A percentile compares a stretch with the other conserved stretches of the same genome.
These are phyloP conservation scores for Paraphaeosphaeria minitans DNA, from an alignment of 2,329 filamentous ascomycete genomes.

Conservation along the genomic window DNA sequence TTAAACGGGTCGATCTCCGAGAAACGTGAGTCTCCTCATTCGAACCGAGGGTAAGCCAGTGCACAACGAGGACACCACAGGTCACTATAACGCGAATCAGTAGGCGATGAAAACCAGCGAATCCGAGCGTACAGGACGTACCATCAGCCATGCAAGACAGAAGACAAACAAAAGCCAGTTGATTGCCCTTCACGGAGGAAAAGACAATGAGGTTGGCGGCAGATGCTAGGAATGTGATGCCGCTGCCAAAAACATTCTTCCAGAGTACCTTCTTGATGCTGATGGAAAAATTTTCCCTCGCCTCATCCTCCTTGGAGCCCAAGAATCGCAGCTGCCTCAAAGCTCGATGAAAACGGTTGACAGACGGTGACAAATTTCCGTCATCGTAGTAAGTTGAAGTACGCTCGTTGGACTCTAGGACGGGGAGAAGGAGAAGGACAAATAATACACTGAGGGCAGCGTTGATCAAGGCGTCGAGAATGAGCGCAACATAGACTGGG, in stretches of 20 bases:
- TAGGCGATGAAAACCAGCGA: not conserved
- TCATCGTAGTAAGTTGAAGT: not conserved
- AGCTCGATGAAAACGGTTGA: not conserved
- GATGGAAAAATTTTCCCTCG: not conserved
- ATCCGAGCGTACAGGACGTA: not conserved
- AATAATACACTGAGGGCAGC: not conserved
- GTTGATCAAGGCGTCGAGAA: conserved; percentile 2
- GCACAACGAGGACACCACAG: conserved; percentile 1
- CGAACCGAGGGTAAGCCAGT: conserved; percentile 8
- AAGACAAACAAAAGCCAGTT: conserved; percentile 3
- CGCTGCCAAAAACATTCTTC: conserved; percentile 3
- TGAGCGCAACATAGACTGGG: not conserved
- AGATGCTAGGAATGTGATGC: not conserved
- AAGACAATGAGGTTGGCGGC: not conserved
- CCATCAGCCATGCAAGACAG: conserved; percentile 6
- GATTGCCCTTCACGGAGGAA: not conserved
- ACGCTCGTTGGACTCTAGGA: not conserved
- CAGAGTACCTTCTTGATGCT: conserved; percentile 2
- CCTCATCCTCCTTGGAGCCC: not conserved
- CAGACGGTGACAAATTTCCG: not conserved
- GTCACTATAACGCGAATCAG: not conserved
- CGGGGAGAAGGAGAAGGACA: not conserved
- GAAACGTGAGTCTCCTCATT: not conserved
- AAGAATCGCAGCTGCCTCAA: not conserved
- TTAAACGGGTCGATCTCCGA: not conserved